Base-by-base conservation (phyloP, 306 rosid genomes). In the Citrullus mucosospermus region DNA sequence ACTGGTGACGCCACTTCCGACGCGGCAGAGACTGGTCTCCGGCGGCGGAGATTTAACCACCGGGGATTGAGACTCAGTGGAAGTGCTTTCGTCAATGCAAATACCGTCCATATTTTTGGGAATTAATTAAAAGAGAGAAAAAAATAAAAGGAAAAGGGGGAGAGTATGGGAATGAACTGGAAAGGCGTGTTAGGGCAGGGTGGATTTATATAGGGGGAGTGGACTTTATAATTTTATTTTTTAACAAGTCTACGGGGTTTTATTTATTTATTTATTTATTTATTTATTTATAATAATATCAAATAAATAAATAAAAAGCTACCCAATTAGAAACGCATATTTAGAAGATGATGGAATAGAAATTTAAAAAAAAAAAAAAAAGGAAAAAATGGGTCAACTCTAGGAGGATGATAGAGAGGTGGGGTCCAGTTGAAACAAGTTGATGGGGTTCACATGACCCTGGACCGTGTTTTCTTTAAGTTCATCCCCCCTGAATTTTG, bases 401-500 rank as follows among this genome's bases (percentile, higher is more conserved):
- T 66, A 18, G 0, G 71, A 38, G 71, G 69, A 11, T 11, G 66
- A 13, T 92, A 86, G 90, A 84, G 84, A 58, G 32, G 89, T 39
- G 82, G 72, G 97, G 93, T 0, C 90, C 97, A 84, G 66, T 77
- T 6, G 0, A 69, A 44, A n/a, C 97, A 89, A 91, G 88, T 92
- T 89, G 96, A 91, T 84, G 91, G 88, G 91, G 81, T 85, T 89
- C 95, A 90, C 95, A 92, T 88, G 95, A 92, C 83, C 81, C 89
- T 88, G 92, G 95, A 89, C 89, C 93, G 83, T 80, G 84, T 84
- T 80, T 85, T 70, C 41, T 76, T 78, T 73, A 85, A 82, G 91
- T 95, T 86, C 97, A 95, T 95, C 97, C 97, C 97, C 98, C 97
- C 96, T 87, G 96, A 82, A 34, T 84, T 81, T 77, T 87, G 88